Evolutionary conservation across 768 basidiomycete species (phyloP).

Genomic region (Chiua virens): DNA sequence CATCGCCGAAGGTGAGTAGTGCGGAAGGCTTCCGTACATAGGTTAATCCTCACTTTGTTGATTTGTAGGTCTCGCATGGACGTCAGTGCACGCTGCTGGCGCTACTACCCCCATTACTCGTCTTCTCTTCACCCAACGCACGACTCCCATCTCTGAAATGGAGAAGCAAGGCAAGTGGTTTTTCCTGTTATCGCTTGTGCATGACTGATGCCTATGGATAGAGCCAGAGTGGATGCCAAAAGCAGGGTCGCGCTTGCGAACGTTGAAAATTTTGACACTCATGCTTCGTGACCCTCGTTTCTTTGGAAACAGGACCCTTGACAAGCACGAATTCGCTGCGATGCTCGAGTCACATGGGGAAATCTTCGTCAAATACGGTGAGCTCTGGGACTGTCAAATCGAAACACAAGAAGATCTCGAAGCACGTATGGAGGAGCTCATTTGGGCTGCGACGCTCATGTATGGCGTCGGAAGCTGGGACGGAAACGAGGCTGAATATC

Average conservation of each 20-base stretch:
- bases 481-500: constrained; percentile 38
- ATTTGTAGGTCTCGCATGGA: constrained; percentile 57
- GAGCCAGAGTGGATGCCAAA: constrained; percentile 28
- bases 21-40: neutral
- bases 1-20: constrained; percentile 54
- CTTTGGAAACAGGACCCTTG: constrained; percentile 29
- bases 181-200: neutral
- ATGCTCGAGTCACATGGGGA: constrained; percentile 39
- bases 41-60: neutral
- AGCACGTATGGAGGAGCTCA: constrained; percentile 60
- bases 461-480: constrained; percentile 62
- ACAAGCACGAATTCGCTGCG: constrained; percentile 36
- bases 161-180: constrained; percentile 17
- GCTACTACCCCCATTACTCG: constrained; percentile 38
- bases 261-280: constrained; percentile 53
- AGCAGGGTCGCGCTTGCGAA: constrained; percentile 35
- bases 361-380: constrained; percentile 43
- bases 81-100: constrained; percentile 47
- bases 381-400: constrained; percentile 46
- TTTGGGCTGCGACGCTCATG: constrained; percentile 55
- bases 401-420: constrained; percentile 39
- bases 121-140: constrained; percentile 28
- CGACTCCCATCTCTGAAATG: constrained; percentile 18
- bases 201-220: neutral
- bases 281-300: constrained; percentile 52